Evolutionary conservation across 495 filamentous ascomycete genomes (phyloP), one percentile per base, ranked within the genome.

Genomic region (Aspergillus indologenus): DNA sequence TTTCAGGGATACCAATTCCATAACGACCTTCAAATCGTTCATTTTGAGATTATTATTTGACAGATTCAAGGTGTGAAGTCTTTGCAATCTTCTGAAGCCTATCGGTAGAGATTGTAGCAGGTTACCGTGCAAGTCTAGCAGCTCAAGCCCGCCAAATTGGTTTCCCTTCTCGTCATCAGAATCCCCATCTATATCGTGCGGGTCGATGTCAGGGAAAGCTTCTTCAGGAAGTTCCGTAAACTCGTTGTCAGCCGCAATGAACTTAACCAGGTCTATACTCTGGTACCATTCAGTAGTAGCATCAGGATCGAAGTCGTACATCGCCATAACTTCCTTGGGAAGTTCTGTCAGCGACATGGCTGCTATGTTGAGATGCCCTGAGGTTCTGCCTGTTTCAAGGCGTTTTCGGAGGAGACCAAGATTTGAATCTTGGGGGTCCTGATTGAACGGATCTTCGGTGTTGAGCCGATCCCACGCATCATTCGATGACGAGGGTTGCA

Each of bases 191-290:
- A 82, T 59, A 17, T 82, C 77, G 31, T 80, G 71, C 0, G 79
- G 72, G 56, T 87, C 83, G 22, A 82, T 73, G 61, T 95, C 90
- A 0, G 92, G 92, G 68, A 96, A 95, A 14, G 91, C 74, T 0
- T 78, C 69, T 45, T 93, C 89, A 18, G 81, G 75, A 24, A 99
- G 79, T 34, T 79, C 74, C 63, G 87, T 83, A 56, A 99, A 67
- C 67, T 97, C 91, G 68, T 99, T 98, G 68, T 97, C 92, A 14
- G 94, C 92, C 31, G 89, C 92, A 62, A 92, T 85, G 50, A 99
- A 84, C 55, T 88, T 86, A 9, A 87, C 86, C n/a, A 99, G 76
- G 68, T 98, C 95, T 15, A 99, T 92, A 54, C 88, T 87, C 72
- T 98, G 93, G 26, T 91, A 92, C 94, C 94, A 98, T 45, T 87